Base-by-base conservation (phyloP, 306 rosid genomes). In the Quercus engelmannii region DNA sequence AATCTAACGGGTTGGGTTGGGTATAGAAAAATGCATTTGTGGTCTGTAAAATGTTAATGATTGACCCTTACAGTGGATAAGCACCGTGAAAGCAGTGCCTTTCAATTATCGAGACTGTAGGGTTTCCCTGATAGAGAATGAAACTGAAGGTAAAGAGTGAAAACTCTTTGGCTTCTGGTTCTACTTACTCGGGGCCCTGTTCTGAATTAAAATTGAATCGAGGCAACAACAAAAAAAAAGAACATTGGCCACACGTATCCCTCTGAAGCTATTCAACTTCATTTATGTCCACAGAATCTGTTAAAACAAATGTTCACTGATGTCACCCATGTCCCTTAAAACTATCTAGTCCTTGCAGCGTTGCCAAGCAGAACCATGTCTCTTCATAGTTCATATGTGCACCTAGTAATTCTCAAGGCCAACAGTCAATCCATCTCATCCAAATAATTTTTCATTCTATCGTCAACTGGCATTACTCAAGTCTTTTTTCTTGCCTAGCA, bases 31-130 rank as follows among this genome's bases (percentile, higher is more conserved):
- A 20, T 69, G 86, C 35, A 78, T 73, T 17, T 23, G 55, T 58
- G 72, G 58, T 63, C 56, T 41, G 74, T 1, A 9, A 13, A 54
- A 63, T 65, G n/a, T 28, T 55, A 57, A 59, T 52, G 69, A 52
- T 62, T 67, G 76, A 74, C 55, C 77, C 75, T 21, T 11, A 67
- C 63, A 59, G 64, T 71, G 74, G 79, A 72, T 73, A 35, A 75
- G 67, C 71, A 23, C 79, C 58, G 38, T 57, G 51, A 52, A 77
- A 80, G 74, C 82, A 46, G 80, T 76, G 46, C 69, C 85, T 78
- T 67, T 73, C 76, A 56, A 31, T 46, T 74, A 73, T 75, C 78
- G 19, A 71, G 76, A 63, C 71, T 56, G 19, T 35, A 25, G 68
- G 78, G 69, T 23, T 76, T 62, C 65, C 61, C 52, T 41, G 41